Evolutionary conservation across 2,329 filamentous ascomycete species (phyloP), one percentile per base, ranked within the genome.

Genomic region (Pseudocercospora cruenta): DNA sequence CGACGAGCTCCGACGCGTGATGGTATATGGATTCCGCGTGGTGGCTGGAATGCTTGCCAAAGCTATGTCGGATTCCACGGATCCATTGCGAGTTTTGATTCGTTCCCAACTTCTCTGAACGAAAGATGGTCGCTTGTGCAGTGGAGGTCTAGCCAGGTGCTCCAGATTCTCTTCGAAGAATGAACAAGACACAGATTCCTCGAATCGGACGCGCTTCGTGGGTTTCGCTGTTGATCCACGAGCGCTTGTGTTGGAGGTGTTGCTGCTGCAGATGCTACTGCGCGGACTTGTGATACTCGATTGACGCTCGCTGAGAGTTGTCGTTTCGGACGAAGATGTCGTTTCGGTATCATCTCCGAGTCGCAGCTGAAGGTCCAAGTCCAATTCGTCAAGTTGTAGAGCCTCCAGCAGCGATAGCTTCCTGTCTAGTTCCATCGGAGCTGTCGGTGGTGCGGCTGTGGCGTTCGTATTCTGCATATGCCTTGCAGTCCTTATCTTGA

Each of bases 141-240:
- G 47, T 21, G 51, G 22, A 14, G 65, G 61, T 51, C 65, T 58
- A 21, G 21, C 28, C 21, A 62, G 58, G 19, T 63, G 54, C 14
- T 57, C 53, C 26, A 63, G 57, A 49, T 69, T 64, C 24, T 62
- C 67, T 28, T 69, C 62, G 54, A 67, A 69, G 54, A 67, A 69
- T 3, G 67, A 67, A 55, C 67, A 69, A 53, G 64, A 67, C 33
- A 66, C 67, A 12, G 64, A 64, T 43, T 69, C 67, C 43, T 69
- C 58, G 12, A 69, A 69, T 19, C 67, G 62, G 5, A 69, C 67
- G 19, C 62, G 47, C 54, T 69, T 69, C 26, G 61, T 62, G 24
- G 64, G 58, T 24, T 69, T 69, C 8, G 65, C 55, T 24, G 62
- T 49, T 14, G 62, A 63, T 22, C 10, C 21, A 21, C 24, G 45